Evolutionary conservation across 805 yeast genomes (phyloP).

Genomic region (Saturnispora hagleri): DNA sequence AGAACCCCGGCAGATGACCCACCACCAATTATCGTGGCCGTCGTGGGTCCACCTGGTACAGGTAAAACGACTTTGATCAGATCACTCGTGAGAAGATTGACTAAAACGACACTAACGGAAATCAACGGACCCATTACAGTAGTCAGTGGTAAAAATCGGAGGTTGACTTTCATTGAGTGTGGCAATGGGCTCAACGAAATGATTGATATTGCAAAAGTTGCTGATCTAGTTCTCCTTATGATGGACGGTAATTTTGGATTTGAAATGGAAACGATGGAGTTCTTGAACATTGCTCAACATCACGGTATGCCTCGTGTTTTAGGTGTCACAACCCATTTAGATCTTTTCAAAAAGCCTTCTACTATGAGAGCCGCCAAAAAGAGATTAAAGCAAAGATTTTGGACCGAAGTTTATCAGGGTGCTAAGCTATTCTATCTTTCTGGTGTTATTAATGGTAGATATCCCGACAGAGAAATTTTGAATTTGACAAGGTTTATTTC

Average conservation of each 20-base stretch:
- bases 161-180: conserved; percentile 89
- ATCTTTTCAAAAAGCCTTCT: conserved; percentile 80
- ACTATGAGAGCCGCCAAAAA: conserved; percentile 89
- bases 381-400: conserved; percentile 83
- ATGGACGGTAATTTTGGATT: conserved; percentile 97
- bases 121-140: conserved; percentile 95
- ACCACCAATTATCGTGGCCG: conserved; percentile 93
- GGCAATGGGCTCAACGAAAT: conserved; percentile 87
- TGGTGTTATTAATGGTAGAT: conserved; percentile 94
- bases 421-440: conserved; percentile 91
- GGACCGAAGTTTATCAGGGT: conserved; percentile 99
- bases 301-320: conserved; percentile 98
- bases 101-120: conserved; percentile 79
- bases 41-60: conserved; percentile 98
- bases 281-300: conserved; percentile 88
- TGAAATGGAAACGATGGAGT: conserved; percentile 99
- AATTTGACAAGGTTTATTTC: conserved; percentile 87
- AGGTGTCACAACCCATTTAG: conserved; percentile 93
- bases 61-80: conserved; percentile 92
- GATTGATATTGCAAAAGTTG: conserved; percentile 93
- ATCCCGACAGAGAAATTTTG: conserved; percentile 92
- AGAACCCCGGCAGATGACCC: conserved; percentile 96
- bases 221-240: conserved; percentile 81
- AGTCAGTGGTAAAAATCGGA: conserved; percentile 88
- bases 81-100: conserved; percentile 76